These are phyloP conservation scores for Penicillium verrucosum DNA, from an alignment of 2,329 filamentous ascomycete species.

Conservation along the genomic window DNA sequence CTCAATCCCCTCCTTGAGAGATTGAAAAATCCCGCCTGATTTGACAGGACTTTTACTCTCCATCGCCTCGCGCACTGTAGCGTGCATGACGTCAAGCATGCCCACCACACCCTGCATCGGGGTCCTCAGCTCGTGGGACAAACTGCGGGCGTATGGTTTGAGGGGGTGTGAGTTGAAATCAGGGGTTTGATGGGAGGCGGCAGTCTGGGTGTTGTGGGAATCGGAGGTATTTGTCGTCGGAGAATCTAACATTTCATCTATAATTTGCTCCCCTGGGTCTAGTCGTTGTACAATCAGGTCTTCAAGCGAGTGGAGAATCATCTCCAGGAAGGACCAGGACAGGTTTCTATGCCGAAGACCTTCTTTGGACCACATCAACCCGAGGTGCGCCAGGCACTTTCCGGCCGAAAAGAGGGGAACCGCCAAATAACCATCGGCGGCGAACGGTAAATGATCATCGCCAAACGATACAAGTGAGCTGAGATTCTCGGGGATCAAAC, in stretches of 20 bases:
- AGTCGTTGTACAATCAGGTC: conserved; percentile 61
- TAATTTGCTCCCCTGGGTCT: conserved; percentile 29
- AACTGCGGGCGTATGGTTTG: conserved; percentile 67
- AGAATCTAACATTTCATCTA: background rate
- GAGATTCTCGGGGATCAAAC: conserved; percentile 62
- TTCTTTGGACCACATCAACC: conserved; percentile 66
- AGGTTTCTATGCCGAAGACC: conserved; percentile 56
- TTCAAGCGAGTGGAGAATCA: conserved; percentile 66
- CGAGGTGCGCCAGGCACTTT: conserved; percentile 67
- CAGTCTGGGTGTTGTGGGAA: conserved; percentile 33
- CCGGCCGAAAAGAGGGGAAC: conserved; percentile 63
- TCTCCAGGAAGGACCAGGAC: conserved; percentile 65
- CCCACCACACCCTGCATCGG: conserved; percentile 75
- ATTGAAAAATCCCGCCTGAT: conserved; percentile 56
- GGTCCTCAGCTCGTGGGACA: conserved; percentile 69
- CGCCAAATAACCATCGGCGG: conserved; percentile 64
- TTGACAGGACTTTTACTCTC: conserved; percentile 52
- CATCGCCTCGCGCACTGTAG: conserved; percentile 65
- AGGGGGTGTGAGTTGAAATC: conserved; percentile 60
- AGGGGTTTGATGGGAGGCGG: conserved; percentile 55
- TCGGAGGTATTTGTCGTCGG: conserved; percentile 17
- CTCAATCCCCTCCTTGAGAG: conserved; percentile 67
- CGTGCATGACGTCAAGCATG: conserved; percentile 74
- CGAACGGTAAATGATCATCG: conserved; percentile 55
- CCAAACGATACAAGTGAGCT: conserved; percentile 60